A percentile compares a stretch with the other conserved stretches of the same genome.
These are phyloP conservation scores for Penicillium coprophilum DNA, from an alignment of 495 filamentous ascomycete genomes.

Conservation along the genomic window DNA sequence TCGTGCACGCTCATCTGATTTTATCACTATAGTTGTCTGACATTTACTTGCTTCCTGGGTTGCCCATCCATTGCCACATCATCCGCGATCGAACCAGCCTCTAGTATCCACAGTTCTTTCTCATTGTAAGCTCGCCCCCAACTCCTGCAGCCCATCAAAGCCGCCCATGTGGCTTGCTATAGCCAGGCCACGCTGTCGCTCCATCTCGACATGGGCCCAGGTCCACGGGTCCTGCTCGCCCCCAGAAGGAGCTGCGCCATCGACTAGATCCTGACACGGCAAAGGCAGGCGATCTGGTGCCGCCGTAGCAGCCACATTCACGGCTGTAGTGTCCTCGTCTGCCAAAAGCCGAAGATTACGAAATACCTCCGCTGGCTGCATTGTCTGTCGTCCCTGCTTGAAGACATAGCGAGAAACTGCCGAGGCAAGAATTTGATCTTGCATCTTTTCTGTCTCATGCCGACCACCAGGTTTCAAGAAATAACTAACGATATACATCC, in stretches of 20 bases:
- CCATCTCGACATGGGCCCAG: constrained; percentile 5
- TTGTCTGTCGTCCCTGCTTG: constrained; percentile 69
- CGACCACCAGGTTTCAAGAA: constrained; percentile 46
- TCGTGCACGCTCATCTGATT: too few species aligned
- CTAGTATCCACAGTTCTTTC: too few species aligned
- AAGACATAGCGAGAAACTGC: constrained; percentile 65
- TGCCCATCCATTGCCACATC: too few species aligned
- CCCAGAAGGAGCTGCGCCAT: not conserved
- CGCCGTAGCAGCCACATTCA: too few species aligned
- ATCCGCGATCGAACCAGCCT: too few species aligned
- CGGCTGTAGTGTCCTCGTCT: not conserved
- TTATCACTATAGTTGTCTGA: too few species aligned
- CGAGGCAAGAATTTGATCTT: constrained; percentile 18
- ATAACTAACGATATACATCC: constrained; percentile 64
- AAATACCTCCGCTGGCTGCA: constrained; percentile 61
- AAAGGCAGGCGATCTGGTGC: too few species aligned
- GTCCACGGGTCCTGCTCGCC: constrained; percentile 6
- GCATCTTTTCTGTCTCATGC: not conserved
- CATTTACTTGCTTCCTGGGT: too few species aligned
- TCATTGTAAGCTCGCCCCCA: too few species aligned
- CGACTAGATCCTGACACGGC: not conserved
- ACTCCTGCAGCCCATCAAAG: not conserved
- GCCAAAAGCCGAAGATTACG: constrained; percentile 1
- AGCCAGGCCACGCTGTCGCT: constrained; percentile 10
- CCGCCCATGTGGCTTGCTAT: not conserved